Evolutionary conservation across 495 filamentous ascomycete genomes (phyloP).

Genomic region (Tuber melanosporum): DNA sequence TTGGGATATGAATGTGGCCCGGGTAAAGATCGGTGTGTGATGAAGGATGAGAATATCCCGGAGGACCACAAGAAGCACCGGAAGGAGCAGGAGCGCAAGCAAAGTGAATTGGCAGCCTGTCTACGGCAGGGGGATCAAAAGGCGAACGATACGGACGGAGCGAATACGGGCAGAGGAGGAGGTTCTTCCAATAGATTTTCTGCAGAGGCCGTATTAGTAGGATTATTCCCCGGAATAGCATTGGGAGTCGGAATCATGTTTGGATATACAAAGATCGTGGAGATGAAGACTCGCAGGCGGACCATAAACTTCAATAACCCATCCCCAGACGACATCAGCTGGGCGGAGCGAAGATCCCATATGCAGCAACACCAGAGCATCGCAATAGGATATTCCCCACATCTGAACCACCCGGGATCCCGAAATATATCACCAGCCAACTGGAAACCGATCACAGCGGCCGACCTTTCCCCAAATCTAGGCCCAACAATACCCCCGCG

Average conservation of each 20-base stretch:
- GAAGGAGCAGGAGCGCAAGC: constrained; percentile 9
- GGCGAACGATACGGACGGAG: background rate
- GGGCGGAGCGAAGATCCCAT: constrained; percentile 11
- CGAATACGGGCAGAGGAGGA: background rate
- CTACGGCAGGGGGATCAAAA: background rate
- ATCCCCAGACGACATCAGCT: constrained; percentile 25
- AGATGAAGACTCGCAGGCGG: constrained; percentile 28
- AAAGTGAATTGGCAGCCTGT: background rate
- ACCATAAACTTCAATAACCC: constrained; percentile 34
- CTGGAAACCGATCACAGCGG: constrained; percentile 15
- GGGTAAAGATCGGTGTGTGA: constrained; percentile 19
- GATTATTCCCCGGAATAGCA: constrained; percentile 36
- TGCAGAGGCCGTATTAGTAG: constrained; percentile 24
- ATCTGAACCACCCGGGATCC: background rate
- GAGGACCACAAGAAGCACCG: constrained; percentile 19
- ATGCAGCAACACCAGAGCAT: constrained; percentile 16
- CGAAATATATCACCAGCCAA: constrained; percentile 11
- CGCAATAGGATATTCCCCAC: constrained; percentile 20
- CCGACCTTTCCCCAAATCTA: constrained; percentile 29
- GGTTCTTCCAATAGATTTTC: constrained; percentile 13
- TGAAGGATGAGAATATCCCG: constrained; percentile 35
- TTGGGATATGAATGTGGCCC: constrained; percentile 33
- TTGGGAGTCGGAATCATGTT: constrained; percentile 33
- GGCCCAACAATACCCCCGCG: constrained; percentile 26
- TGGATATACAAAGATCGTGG: constrained; percentile 26